phyloP scores from a whole-genome alignment of 495 filamentous ascomycete genomes.

The Trichoderma orchidacearum region DNA sequence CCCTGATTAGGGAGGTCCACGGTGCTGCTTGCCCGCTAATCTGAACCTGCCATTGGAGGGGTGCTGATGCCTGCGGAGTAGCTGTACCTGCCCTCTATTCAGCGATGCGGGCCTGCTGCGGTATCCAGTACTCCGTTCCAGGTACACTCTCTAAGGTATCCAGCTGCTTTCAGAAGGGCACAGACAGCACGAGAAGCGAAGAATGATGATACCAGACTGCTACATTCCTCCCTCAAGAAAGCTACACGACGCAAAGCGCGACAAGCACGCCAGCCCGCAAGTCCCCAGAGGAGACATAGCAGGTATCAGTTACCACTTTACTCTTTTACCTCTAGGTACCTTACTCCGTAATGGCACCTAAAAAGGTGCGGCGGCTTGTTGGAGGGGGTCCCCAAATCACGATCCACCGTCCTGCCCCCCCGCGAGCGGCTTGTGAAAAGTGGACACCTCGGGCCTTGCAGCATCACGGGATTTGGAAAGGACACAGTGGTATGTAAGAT shows the following conservation, averaged over 20 bases:
- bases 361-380: no score
- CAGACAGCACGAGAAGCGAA: not conserved
- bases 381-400: no score
- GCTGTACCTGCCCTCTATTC: no score
- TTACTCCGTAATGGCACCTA: no score
- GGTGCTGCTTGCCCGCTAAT: not conserved
- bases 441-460: conserved; percentile 2
- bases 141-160: no score
- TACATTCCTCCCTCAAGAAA: not conserved
- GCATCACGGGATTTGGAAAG: conserved; percentile 7
- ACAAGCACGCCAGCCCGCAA: not conserved
- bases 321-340: no score
- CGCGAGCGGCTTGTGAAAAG: conserved; percentile 2
- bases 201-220: not conserved
- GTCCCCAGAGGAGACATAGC: not conserved
- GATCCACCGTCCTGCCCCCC: not conserved
- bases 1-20: not conserved
- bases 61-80: no score
- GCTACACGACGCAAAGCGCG: not conserved
- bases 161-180: no score
- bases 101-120: no score
- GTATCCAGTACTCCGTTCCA: no score
- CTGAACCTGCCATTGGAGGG: not conserved
- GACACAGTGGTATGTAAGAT: conserved; percentile 5
- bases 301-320: no score